Evolutionary conservation across 2,329 filamentous ascomycete genomes (phyloP).

Genomic region (Trichoderma citrinoviride): DNA sequence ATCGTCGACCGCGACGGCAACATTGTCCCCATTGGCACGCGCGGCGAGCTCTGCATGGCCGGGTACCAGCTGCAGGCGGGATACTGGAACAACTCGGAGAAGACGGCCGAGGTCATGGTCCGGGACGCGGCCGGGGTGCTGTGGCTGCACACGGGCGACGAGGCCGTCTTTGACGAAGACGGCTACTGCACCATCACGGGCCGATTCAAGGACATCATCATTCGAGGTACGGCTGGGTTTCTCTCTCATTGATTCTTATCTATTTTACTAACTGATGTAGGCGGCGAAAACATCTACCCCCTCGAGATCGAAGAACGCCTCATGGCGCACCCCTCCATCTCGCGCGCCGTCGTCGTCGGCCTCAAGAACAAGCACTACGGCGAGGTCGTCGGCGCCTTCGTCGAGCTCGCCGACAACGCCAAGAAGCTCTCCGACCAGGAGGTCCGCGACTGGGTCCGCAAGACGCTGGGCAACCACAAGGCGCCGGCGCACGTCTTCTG

Average conservation of each 20-base stretch:
- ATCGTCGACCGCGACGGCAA: slow-evolving; percentile 67
- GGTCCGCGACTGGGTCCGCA: slow-evolving; percentile 60
- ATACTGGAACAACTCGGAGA: slow-evolving; percentile 69
- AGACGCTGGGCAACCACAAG: slow-evolving; percentile 63
- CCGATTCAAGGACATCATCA: slow-evolving; percentile 77
- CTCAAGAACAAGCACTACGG: slow-evolving; percentile 69
- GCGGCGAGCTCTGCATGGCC: slow-evolving; percentile 73
- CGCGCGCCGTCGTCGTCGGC: slow-evolving; percentile 66
- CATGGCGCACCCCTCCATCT: slow-evolving; percentile 59
- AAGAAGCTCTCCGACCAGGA: slow-evolving; percentile 49
- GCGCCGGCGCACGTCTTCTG: slow-evolving; percentile 73
- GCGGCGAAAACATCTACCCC: slow-evolving; percentile 72
- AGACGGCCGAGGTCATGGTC: slow-evolving; percentile 63
- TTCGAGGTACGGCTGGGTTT: no score
- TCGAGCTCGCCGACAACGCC: slow-evolving; percentile 41
- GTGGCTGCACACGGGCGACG: slow-evolving; percentile 68
- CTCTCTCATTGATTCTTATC: no score
- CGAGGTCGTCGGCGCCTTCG: slow-evolving; percentile 68
- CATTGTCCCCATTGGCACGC: slow-evolving; percentile 63
- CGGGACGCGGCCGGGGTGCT: slow-evolving; percentile 52
- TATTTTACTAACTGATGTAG: slow-evolving; percentile 32
- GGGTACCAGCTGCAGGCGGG: slow-evolving; percentile 72
- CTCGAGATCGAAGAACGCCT: slow-evolving; percentile 73
- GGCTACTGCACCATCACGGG: slow-evolving; percentile 73
- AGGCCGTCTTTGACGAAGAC: slow-evolving; percentile 64